These are phyloP conservation scores for Cunninghamia lanceolata DNA, from an alignment of 75 land plant genomes.

Conservation along the genomic window DNA sequence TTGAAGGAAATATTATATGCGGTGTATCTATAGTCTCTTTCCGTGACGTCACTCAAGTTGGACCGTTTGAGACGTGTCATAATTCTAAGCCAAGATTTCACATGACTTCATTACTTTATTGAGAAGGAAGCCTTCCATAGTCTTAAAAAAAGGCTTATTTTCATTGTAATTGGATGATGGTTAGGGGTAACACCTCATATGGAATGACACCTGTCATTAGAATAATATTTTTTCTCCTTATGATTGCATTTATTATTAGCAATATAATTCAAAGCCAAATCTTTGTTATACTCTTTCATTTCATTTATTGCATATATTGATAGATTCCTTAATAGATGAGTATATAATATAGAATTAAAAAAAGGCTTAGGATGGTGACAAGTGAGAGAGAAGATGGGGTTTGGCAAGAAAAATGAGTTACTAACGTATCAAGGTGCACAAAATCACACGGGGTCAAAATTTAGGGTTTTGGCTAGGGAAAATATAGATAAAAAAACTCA, in stretches of 20 bases:
- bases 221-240: too few relatives aligned
- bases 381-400: background rate
- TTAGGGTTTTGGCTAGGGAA: background rate
- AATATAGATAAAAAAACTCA: too few relatives aligned
- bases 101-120: background rate
- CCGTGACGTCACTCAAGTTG: background rate
- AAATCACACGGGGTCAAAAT: background rate
- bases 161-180: background rate
- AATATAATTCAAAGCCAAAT: background rate
- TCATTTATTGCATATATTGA: background rate
- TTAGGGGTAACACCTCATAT: background rate
- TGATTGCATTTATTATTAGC: background rate
- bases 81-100: background rate
- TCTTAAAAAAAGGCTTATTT: background rate
- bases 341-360: too few relatives aligned
- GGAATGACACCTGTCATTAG: background rate
- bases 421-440: background rate
- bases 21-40: background rate
- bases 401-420: background rate
- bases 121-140: background rate
- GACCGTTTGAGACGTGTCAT: background rate
- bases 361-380: background rate
- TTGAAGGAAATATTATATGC: too few relatives aligned
- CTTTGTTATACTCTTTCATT: background rate
- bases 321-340: background rate